phyloP scores from a whole-genome alignment of 495 filamentous ascomycete species.

The Penicillium waksmanii region DNA sequence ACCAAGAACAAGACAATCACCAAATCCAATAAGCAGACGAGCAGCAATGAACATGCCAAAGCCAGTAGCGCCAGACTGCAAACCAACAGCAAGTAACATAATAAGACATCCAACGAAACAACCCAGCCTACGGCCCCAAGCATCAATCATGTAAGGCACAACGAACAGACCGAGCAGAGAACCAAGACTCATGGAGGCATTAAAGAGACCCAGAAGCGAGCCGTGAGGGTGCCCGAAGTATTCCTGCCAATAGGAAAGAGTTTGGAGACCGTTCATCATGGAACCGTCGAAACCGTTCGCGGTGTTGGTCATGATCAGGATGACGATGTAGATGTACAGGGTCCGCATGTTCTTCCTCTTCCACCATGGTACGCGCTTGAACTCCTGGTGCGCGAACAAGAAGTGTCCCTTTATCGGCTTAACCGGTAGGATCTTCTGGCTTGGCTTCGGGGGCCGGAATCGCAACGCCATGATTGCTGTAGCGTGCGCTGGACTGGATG shows the following conservation, averaged over 20 bases:
- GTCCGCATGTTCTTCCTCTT: conserved; percentile 28
- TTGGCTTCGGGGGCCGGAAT: conserved; percentile 8
- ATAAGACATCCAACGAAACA: conserved; percentile 24
- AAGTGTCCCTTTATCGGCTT: conserved; percentile 30
- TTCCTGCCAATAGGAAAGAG: conserved; percentile 47
- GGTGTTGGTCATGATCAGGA: conserved; percentile 28
- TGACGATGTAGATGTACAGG: conserved; percentile 29
- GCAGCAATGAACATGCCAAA: conserved; percentile 29
- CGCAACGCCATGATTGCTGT: conserved; percentile 11
- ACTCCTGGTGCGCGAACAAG: conserved; percentile 28
- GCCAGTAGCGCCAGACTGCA: conserved; percentile 20
- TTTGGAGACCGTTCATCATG: conserved; percentile 58
- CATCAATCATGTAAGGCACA: conserved; percentile 26
- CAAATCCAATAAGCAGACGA: conserved; percentile 24
- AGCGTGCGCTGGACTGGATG: conserved; percentile 6
- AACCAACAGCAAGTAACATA: conserved; percentile 27
- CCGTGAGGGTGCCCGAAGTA: conserved; percentile 45
- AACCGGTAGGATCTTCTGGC: conserved; percentile 9
- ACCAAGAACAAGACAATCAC: conserved; percentile 23
- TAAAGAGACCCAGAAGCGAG: conserved; percentile 30
- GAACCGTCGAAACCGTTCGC: conserved; percentile 36
- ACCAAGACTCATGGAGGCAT: conserved; percentile 27
- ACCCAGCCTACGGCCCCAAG: conserved; percentile 19
- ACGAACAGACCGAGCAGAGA: conserved; percentile 26
- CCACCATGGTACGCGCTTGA: conserved; percentile 32